Evolutionary conservation across 2,329 filamentous ascomycete genomes (phyloP).

Genomic region (Colletotrichum tabaci): DNA sequence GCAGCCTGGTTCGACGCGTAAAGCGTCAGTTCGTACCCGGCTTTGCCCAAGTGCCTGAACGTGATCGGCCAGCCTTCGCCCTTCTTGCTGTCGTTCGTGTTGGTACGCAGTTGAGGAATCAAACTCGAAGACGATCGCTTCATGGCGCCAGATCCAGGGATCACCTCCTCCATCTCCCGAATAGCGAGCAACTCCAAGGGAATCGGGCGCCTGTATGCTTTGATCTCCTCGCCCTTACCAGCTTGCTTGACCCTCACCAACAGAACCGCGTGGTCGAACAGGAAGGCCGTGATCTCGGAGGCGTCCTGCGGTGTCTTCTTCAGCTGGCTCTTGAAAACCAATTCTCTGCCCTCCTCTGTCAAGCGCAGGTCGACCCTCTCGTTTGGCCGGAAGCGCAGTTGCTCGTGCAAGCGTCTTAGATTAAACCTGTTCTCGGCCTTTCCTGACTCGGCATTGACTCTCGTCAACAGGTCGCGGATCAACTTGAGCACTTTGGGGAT

Average conservation of each 20-base stretch:
- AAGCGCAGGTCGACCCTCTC: conserved; percentile 95
- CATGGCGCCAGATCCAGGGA: conserved; percentile 82
- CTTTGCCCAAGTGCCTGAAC: conserved; percentile 95
- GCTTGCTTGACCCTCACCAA: conserved; percentile 92
- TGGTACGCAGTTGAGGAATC: conserved; percentile 69
- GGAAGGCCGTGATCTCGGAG: conserved; percentile 88
- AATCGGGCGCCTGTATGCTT: conserved; percentile 95
- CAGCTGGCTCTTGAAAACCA: conserved; percentile 94
- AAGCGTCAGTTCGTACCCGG: conserved; percentile 92
- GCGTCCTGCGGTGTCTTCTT: conserved; percentile 90
- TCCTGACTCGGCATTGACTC: conserved; percentile 95
- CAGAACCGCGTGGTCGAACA: conserved; percentile 96
- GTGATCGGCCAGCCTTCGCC: conserved; percentile 92
- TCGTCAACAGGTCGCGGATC: conserved; percentile 88
- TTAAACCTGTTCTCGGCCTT: conserved; percentile 99
- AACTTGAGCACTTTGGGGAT: conserved; percentile 89
- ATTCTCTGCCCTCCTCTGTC: conserved; percentile 91
- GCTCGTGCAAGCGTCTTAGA: conserved; percentile 89
- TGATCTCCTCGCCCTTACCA: conserved; percentile 94
- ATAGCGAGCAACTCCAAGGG: conserved; percentile 94
- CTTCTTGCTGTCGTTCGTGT: conserved; percentile 69
- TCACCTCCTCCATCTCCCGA: conserved; percentile 96
- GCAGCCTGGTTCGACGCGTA: conserved; percentile 89
- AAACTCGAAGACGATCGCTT: conserved; percentile 93
- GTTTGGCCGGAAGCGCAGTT: conserved; percentile 90